Evolutionary conservation across 2,329 filamentous ascomycete species (phyloP), one percentile per base, ranked within the genome.

Genomic region (Xylariaceae sp.): DNA sequence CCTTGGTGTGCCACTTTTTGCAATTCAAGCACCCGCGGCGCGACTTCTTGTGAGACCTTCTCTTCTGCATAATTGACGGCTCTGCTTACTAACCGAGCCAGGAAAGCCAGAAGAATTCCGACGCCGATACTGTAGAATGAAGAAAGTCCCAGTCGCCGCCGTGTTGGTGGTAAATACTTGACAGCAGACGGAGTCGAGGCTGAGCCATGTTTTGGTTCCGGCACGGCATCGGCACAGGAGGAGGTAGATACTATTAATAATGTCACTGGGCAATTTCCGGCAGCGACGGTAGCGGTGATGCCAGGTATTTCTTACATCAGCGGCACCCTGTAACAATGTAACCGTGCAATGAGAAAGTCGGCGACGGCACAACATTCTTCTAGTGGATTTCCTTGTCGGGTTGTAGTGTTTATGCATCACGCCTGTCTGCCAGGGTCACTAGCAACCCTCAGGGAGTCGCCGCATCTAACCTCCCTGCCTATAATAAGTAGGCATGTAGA

Each of bases 1-100:
- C 66, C 57, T 70, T 70, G n/a, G 66, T 67, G 40, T 70, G 68
- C 57, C 68, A 66, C 47, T 65, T 65, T 47, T 70, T 70, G 53
- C 68, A 70, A 39, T 68, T 68, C 29, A 63, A 47, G 49, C 68
- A 70, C 15, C 68, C 68, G 37, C 63, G 64, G 15, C 68, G 63
- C 9, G 68, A 70, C 56, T 70, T 70, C 45, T 63, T 69, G 49
- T 70, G 68, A 40, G 67, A 63, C 54, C 66, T 58, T 48, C 67
- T 59, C 51, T 69, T 63, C 41, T 65, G 63, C 65, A 67, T 67
- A 53, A 36, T 10, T 53, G 37, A 49, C 44, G 26, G 55, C 43
- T 30, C 21, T 34, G 26, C 32, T 34, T 7, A 34, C 32, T 34
- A 13, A 4, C 32, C 10, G 32, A 34, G 32, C 32, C 13, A 10